Conservation (phyloP, 2,329 filamentous ascomycete genomes). For the Ploettnerulaceae sp. region DNA sequence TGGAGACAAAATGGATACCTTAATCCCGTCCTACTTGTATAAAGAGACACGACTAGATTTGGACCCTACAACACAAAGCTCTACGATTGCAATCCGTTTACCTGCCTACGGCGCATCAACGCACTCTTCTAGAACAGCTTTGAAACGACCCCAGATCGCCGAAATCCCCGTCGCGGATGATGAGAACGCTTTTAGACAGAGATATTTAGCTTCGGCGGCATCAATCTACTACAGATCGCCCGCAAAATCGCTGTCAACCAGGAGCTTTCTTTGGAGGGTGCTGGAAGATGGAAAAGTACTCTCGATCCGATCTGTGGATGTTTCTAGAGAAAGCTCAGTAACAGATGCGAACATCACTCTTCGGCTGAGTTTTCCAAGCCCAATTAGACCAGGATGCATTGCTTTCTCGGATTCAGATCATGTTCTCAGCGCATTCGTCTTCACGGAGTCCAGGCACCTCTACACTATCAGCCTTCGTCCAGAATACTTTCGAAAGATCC, state of each 20-base stretch:
- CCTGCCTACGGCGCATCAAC: constrained; percentile 45
- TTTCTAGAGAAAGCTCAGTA: constrained; percentile 63
- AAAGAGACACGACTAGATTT: constrained; percentile 84
- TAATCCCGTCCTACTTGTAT: constrained; percentile 63
- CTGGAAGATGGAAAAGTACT: constrained; percentile 74
- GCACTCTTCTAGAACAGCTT: constrained; percentile 35
- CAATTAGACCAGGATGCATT: constrained; percentile 72
- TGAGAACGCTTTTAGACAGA: constrained; percentile 67
- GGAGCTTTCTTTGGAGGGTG: constrained; percentile 87
- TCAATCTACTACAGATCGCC: constrained; percentile 80
- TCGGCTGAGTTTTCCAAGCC: constrained; percentile 69
- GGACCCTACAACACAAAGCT: constrained; percentile 64
- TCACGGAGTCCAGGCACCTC: constrained; percentile 74
- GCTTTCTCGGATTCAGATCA: constrained; percentile 78
- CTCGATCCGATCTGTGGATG: constrained; percentile 77
- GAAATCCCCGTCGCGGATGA: constrained; percentile 51
- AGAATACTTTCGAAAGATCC: constrained; percentile 70
- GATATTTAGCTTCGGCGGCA: constrained; percentile 70
- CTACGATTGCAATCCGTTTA: constrained; percentile 66
- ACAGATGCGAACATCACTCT: constrained; percentile 70
- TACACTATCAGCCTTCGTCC: constrained; percentile 80
- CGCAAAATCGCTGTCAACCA: constrained; percentile 69
- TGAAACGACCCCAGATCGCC: constrained; percentile 37
- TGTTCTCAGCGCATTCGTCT: constrained; percentile 70
- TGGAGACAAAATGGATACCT: constrained; percentile 65